Percentiles rank a stretch among this genome's conserved stretches.
These are phyloP conservation scores for Pseudevernia furfuracea DNA, from an alignment of 495 filamentous ascomycete genomes.

Conservation along the genomic window DNA sequence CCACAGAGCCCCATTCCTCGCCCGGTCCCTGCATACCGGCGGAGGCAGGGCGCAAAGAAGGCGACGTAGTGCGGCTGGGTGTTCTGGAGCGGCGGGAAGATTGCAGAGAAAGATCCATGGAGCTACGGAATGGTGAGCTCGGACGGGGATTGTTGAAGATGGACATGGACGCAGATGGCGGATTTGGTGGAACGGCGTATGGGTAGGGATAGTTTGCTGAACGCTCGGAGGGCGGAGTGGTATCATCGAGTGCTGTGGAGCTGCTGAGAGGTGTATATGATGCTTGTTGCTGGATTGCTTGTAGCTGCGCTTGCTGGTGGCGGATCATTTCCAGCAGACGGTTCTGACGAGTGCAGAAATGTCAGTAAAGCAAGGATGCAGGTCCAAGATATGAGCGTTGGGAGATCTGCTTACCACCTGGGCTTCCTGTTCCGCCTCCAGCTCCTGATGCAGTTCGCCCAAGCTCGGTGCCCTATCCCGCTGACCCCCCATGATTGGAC, in stretches of 20 bases:
- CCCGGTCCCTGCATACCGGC: slow-evolving; percentile 24
- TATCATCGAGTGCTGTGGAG: slow-evolving; percentile 57
- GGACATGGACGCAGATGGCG: slow-evolving; percentile 29
- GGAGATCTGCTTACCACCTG: slow-evolving; percentile 59
- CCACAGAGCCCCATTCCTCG: slow-evolving; percentile 29
- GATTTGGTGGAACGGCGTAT: slow-evolving; percentile 10
- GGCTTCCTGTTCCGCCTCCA: slow-evolving; percentile 91
- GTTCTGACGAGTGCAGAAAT: slow-evolving; percentile 47
- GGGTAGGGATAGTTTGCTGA: slow-evolving; percentile 46
- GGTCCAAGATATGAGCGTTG: neutral
- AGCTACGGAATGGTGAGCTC: slow-evolving; percentile 48
- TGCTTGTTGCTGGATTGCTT: slow-evolving; percentile 43
- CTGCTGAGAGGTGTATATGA: slow-evolving; percentile 34
- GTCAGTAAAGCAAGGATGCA: slow-evolving; percentile 1
- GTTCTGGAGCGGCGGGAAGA: slow-evolving; percentile 34
- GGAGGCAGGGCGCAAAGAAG: slow-evolving; percentile 30
- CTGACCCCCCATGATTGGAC: slow-evolving; percentile 52
- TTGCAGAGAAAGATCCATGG: slow-evolving; percentile 51
- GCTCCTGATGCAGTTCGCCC: slow-evolving; percentile 91
- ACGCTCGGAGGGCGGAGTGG: slow-evolving; percentile 57
- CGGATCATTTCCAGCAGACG: slow-evolving; percentile 85
- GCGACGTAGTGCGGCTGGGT: slow-evolving; percentile 34
- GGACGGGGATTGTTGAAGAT: slow-evolving; percentile 35
- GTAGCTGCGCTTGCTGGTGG: slow-evolving; percentile 74
- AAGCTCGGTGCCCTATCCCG: slow-evolving; percentile 70